phyloP scores from a whole-genome alignment of 768 basidiomycete genomes.

The Lyophyllum shimeji region DNA sequence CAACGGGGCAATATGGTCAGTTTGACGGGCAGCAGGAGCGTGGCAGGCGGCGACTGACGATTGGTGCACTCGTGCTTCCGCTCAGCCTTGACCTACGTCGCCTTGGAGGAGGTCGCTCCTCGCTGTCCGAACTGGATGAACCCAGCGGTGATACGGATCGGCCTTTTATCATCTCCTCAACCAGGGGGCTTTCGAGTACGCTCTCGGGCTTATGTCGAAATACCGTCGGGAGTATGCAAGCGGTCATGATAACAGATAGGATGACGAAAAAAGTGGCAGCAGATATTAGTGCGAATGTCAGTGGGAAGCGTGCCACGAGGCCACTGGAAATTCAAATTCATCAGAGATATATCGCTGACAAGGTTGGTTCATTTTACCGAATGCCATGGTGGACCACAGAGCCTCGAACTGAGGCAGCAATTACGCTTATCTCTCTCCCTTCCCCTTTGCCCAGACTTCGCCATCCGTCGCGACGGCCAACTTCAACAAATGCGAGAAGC shows the following conservation, averaged over 20 bases:
- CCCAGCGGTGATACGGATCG: slow-evolving; percentile 5
- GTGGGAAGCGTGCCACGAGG: slow-evolving; percentile 67
- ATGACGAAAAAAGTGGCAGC: slow-evolving; percentile 47
- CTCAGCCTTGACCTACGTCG: slow-evolving; percentile 24
- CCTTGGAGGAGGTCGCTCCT: slow-evolving; percentile 16
- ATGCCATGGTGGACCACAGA: slow-evolving; percentile 65
- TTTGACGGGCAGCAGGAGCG: not conserved
- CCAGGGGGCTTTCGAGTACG: slow-evolving; percentile 9
- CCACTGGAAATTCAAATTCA: slow-evolving; percentile 42
- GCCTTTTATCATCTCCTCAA: not conserved
- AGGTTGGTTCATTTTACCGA: slow-evolving; percentile 43
- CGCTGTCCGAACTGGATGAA: slow-evolving; percentile 17
- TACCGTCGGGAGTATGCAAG: slow-evolving; percentile 51
- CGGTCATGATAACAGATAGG: slow-evolving; percentile 43
- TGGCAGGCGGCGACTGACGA: slow-evolving; percentile 15
- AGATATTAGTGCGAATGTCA: slow-evolving; percentile 49
- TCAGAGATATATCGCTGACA: not conserved
- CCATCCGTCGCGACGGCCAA: slow-evolving; percentile 79
- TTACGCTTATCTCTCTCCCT: slow-evolving; percentile 71
- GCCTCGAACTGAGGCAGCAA: slow-evolving; percentile 61
- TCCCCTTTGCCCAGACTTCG: slow-evolving; percentile 63
- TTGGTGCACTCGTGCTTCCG: slow-evolving; percentile 23
- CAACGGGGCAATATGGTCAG: not conserved
- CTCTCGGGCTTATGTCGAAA: slow-evolving; percentile 18
- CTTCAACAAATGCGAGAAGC: slow-evolving; percentile 59